Evolutionary conservation across 2,329 filamentous ascomycete species (phyloP), one percentile per base, ranked within the genome.

Genomic region (Ophiostoma montium): DNA sequence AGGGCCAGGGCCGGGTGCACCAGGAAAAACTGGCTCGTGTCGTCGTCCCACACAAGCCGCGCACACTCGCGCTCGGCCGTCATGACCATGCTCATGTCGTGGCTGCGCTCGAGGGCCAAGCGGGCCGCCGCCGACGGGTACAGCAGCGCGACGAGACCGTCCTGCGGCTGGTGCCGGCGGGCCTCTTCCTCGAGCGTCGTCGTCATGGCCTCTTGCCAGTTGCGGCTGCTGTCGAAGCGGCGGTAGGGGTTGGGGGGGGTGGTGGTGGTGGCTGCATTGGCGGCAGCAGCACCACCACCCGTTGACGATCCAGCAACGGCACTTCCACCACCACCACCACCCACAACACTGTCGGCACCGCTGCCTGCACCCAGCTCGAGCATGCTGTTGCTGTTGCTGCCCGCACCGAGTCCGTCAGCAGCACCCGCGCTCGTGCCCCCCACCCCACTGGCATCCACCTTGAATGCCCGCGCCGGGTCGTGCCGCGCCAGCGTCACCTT

Each of bases 31-130:
- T 67, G 72, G 6, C 64, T 62, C 50, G 67, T 72, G 58, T 82
- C 78, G 30, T 75, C 73, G 58, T 82, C 78, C 75, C 81, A 87
- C n/a, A 84, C 76, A 2, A 89, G 72, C 2, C 80, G 72, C 21
- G 78, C 84, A 56, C 77, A 80, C 63, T 87, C 82, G 31, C 75
- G 71, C 60, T 84, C 78, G 0, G 82, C 82, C 32, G 80, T 75
- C 51, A 71, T 70, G 4, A 80, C 70, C 10, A 81, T 72, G 0
- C 72, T 68, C 2, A 73, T 68, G 58, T 84, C 78, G 39, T 74
- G 69, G 3, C 80, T 65, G 23, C 73, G 70, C 51, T 82, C 78
- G 1, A 80, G 66, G 1, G 78, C 81, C 61, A 80, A 72, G 41
- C 74, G 76, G 0, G 80, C 75, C 12, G 80, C 80, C 0, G 79